Evolutionary conservation across 208 protist species (phyloP).

Genomic region (Crithidia brevicula): DNA sequence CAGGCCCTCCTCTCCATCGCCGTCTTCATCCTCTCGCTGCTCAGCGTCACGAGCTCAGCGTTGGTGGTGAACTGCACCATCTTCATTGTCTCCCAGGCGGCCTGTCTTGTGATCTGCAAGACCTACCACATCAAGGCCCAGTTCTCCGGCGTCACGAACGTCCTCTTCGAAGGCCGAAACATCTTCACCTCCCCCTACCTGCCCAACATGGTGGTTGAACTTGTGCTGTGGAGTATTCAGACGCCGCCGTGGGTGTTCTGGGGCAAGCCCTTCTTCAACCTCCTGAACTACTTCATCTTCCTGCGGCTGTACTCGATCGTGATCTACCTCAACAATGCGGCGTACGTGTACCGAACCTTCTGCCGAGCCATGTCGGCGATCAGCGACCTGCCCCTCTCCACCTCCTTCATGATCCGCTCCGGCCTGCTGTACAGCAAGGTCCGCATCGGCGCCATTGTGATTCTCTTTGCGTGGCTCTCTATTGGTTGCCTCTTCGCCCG

Average conservation of each 20-base stretch:
- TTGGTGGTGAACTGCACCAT: slow-evolving; percentile 65
- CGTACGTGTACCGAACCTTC: slow-evolving; percentile 72
- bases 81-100: slow-evolving; percentile 48
- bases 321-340: slow-evolving; percentile 70
- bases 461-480: slow-evolving; percentile 48
- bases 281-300: slow-evolving; percentile 78
- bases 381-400: slow-evolving; percentile 52
- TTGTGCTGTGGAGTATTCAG: slow-evolving; percentile 73
- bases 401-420: slow-evolving; percentile 71
- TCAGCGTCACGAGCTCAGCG: slow-evolving; percentile 35
- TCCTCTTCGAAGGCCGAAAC: slow-evolving; percentile 58
- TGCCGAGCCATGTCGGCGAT: slow-evolving; percentile 68
- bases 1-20: slow-evolving; percentile 65
- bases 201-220: slow-evolving; percentile 63
- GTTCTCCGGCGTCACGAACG: slow-evolving; percentile 61
- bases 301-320: slow-evolving; percentile 72
- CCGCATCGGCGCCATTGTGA: slow-evolving; percentile 29
- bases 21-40: slow-evolving; percentile 60
- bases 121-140: slow-evolving; percentile 73
- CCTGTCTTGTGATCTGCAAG: slow-evolving; percentile 59
- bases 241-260: slow-evolving; percentile 64
- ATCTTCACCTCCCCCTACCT: slow-evolving; percentile 80
- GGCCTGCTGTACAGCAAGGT: slow-evolving; percentile 50
- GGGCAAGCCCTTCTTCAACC: slow-evolving; percentile 48
- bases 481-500: slow-evolving; percentile 59